phyloP scores from a whole-genome alignment of 1,139 yeast genomes.

The Ashbya aceris region DNA sequence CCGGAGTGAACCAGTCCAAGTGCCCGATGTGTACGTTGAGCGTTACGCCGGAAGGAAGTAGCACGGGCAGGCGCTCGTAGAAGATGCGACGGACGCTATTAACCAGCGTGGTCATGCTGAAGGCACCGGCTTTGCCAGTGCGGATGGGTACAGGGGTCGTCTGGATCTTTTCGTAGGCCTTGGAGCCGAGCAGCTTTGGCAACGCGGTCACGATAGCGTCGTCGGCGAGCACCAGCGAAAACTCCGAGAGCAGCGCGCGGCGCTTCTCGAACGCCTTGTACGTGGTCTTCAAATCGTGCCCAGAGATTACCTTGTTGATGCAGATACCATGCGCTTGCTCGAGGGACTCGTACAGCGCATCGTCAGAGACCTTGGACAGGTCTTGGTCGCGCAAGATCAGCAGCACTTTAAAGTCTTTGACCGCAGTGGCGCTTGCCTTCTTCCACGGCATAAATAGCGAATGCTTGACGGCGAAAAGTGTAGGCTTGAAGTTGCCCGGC shows the following conservation, averaged over 20 bases:
- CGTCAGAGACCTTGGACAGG: slow-evolving; percentile 31
- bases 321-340: slow-evolving; percentile 39
- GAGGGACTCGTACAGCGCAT: slow-evolving; percentile 45
- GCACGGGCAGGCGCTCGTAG: slow-evolving; percentile 49
- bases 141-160: slow-evolving; percentile 70
- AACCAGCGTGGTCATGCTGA: slow-evolving; percentile 48
- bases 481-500: slow-evolving; percentile 66
- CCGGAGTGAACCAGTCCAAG: slow-evolving; percentile 34
- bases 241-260: slow-evolving; percentile 50
- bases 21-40: slow-evolving; percentile 61
- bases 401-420: slow-evolving; percentile 51
- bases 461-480: slow-evolving; percentile 36
- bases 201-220: slow-evolving; percentile 70
- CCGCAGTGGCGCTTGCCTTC: slow-evolving; percentile 28
- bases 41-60: slow-evolving; percentile 69
- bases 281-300: slow-evolving; percentile 52
- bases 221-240: slow-evolving; percentile 74
- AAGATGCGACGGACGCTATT: slow-evolving; percentile 50
- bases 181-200: slow-evolving; percentile 84
- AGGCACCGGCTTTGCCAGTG: slow-evolving; percentile 30
- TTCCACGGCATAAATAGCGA: slow-evolving; percentile 28
- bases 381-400: slow-evolving; percentile 44
- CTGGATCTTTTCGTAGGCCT: slow-evolving; percentile 54
- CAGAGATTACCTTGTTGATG: slow-evolving; percentile 36
- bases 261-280: slow-evolving; percentile 63